A percentile compares a stretch with the other conserved stretches of the same genome.
These are phyloP conservation scores for Amphicarpaea edgeworthii DNA, from an alignment of 306 rosid genomes.

Conservation along the genomic window DNA sequence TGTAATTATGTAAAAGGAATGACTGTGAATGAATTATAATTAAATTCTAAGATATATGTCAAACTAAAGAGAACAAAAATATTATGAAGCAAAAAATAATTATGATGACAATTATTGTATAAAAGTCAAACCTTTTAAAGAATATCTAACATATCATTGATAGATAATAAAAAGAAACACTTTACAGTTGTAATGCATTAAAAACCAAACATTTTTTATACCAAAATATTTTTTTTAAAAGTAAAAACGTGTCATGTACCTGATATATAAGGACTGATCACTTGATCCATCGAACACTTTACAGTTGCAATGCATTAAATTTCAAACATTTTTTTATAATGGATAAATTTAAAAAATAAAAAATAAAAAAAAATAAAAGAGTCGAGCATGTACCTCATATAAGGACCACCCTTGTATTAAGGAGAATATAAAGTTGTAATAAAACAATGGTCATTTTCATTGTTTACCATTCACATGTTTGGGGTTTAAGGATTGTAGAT, in stretches of 20 bases:
- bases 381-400: neutral
- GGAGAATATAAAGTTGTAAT: neutral
- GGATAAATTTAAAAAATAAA: neutral
- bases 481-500: neutral
- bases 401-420: neutral
- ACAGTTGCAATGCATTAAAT: neutral
- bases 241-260: neutral
- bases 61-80: neutral
- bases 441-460: slow-evolving; percentile 26
- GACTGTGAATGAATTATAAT: no score
- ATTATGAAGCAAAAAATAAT: neutral
- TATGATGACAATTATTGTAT: neutral
- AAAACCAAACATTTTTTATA: neutral
- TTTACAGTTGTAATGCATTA: neutral
- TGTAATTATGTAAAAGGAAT: no score
- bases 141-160: neutral
- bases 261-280: no score
- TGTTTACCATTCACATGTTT: neutral
- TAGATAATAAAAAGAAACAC: neutral
- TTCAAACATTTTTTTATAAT: neutral
- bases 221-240: neutral
- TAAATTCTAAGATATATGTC: neutral
- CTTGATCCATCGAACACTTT: neutral
- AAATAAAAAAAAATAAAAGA: no score
- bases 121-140: neutral